These are phyloP conservation scores for Beauveria australis DNA, from an alignment of 2,329 filamentous ascomycete species.

Conservation along the genomic window DNA sequence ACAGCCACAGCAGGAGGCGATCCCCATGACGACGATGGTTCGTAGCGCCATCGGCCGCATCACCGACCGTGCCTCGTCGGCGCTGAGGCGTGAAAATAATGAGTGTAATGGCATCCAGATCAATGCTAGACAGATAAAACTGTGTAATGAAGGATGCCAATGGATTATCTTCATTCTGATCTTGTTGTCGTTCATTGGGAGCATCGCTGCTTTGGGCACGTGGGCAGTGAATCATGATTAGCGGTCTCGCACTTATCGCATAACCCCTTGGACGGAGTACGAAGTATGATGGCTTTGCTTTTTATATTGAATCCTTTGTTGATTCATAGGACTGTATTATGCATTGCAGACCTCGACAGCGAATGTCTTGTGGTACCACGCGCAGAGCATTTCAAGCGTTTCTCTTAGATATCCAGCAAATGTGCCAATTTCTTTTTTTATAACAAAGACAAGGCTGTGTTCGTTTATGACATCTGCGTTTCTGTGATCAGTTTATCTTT, in stretches of 20 bases:
- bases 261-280: too few species aligned
- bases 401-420: neutral
- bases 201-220: too few species aligned
- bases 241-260: too few species aligned
- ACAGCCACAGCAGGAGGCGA: neutral
- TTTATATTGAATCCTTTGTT: too few species aligned
- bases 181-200: too few species aligned
- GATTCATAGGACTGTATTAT: neutral
- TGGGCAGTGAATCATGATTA: too few species aligned
- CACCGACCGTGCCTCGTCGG: neutral
- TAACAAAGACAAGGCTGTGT: too few species aligned
- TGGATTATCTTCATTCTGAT: neutral
- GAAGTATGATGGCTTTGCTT: too few species aligned
- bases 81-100: neutral
- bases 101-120: neutral
- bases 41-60: conserved; percentile 1
- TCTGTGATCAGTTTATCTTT: too few species aligned
- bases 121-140: neutral
- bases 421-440: neutral
- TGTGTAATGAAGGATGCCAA: neutral
- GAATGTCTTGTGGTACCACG: neutral
- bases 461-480: neutral
- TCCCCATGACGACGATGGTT: conserved; percentile 5
- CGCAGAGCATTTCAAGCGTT: neutral
- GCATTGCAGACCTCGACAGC: neutral